Evolutionary conservation across 1,284 basidiomycete genomes (phyloP), one percentile per base, ranked within the genome.

Genomic region (Hortiboletus rubellus): DNA sequence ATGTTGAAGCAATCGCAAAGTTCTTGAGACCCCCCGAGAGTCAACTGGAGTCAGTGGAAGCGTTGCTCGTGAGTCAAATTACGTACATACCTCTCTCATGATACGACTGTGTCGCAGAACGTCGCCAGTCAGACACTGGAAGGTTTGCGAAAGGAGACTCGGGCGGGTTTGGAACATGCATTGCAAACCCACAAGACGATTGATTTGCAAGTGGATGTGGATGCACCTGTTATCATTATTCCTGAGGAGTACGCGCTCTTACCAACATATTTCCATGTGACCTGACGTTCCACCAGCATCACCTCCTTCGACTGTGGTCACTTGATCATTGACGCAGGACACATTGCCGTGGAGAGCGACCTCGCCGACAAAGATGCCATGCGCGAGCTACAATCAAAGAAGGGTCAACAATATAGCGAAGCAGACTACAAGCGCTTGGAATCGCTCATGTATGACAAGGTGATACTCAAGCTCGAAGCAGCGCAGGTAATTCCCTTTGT

Each of bases 1-100:
- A 98, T 71, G 83, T 99, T 42, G 96, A 99, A 77, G 92, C 92
- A 3, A 85, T 99, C 40, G 89, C 92, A 62, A 84, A 82, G 60
- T 99, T 99, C 78, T 91, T 99, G 77, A 93, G 89, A 71, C 97
- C 97, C 3, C 96, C 97, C 1, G 89, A 90, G 45, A 96, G 91
- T 71, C 96, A 99, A 72, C 76, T 99, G 49, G 96, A 99, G 74
- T 96, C 96, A 2, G 94, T 99, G 53, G 92, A 92, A 70, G 93
- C 92, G 0, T 79, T 96, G 42, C 74, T 96, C 66, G 91, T 91
- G 65, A 54, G 85, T 63, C 53, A 34, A 43, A 22, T 14, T 6
- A 4, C 17, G 2, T 11, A 30, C 50, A 22, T 24, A 4, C 5
- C 17, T 33, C 4, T 38, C 7, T 46, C 10, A 36, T 50, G 14